A percentile compares a stretch with the other conserved stretches of the same genome.
Conservation (phyloP, 2,329 filamentous ascomycete species). For the Pseudogymnoascus sp. region DNA sequence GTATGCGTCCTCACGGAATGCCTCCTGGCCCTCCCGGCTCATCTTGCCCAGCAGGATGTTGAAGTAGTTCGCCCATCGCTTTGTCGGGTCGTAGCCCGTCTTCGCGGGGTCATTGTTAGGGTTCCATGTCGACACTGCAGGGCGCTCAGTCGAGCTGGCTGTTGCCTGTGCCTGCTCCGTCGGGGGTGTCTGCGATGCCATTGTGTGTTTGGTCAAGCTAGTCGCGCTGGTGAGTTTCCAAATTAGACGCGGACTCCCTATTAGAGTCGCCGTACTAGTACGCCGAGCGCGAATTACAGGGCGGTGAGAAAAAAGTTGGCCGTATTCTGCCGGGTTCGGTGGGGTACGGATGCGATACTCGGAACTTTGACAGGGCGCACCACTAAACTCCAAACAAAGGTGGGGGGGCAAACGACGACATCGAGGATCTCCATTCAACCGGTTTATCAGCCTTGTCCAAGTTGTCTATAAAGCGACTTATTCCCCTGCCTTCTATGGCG, state of each 20-base stretch:
- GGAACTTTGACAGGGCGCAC: constrained; percentile 12
- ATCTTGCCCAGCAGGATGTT: constrained; percentile 70
- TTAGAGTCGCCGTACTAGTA: background rate
- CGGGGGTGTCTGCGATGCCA: constrained; percentile 14
- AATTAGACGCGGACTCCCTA: constrained; percentile 9
- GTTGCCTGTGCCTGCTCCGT: background rate
- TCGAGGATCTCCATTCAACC: constrained; percentile 9
- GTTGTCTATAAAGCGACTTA: constrained; percentile 1
- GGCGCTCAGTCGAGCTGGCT: constrained; percentile 5
- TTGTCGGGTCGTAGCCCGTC: constrained; percentile 58
- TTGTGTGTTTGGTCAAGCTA: constrained; percentile 13
- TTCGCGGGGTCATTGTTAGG: constrained; percentile 50
- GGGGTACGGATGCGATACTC: background rate
- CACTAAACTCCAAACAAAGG: constrained; percentile 10
- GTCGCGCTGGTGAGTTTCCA: constrained; percentile 6
- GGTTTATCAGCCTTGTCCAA: constrained; percentile 7
- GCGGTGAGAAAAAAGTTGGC: constrained; percentile 14
- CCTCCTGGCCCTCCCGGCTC: constrained; percentile 59
- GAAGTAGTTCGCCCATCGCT: constrained; percentile 78
- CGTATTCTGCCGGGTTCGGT: constrained; percentile 11
- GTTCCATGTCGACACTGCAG: constrained; percentile 11
- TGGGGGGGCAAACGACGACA: constrained; percentile 5
- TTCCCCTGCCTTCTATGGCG: background rate
- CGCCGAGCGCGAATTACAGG: background rate
- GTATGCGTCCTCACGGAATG: constrained; percentile 75